These are phyloP conservation scores for Asterionellopsis glacialis DNA, from an alignment of 108 stramenopile species.

Conservation along the genomic window DNA sequence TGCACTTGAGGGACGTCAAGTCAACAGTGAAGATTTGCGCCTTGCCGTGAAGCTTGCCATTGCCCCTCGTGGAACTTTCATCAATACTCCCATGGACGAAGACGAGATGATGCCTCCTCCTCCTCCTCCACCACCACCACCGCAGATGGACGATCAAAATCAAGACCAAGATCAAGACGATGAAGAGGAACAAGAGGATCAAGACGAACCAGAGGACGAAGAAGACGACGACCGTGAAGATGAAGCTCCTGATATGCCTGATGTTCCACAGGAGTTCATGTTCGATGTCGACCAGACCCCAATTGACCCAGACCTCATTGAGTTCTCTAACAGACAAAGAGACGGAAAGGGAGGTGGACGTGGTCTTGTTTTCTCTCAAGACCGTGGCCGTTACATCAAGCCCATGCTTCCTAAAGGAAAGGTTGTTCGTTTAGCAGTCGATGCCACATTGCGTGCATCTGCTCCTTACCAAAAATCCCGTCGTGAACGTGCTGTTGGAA, in stretches of 20 bases:
- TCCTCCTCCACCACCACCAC: conserved; percentile 89
- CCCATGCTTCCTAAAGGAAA: conserved; percentile 96
- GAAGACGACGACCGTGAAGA: conserved; percentile 62
- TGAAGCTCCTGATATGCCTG: conserved; percentile 78
- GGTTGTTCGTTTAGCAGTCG: conserved; percentile 83
- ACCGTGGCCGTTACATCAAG: conserved; percentile 96
- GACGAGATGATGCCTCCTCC: conserved; percentile 86
- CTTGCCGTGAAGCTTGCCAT: conserved; percentile 95
- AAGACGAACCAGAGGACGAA: conserved; percentile 69
- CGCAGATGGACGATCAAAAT: conserved; percentile 76
- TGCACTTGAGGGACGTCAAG: conserved; percentile 88
- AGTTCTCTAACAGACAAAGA: conserved; percentile 74
- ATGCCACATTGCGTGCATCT: conserved; percentile 92
- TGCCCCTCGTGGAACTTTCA: conserved; percentile 91
- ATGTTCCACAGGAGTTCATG: conserved; percentile 97
- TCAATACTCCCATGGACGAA: conserved; percentile 78
- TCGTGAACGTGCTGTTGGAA: conserved; percentile 67
- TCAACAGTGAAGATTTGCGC: conserved; percentile 79
- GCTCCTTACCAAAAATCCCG: conserved; percentile 92
- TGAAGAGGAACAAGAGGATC: conserved; percentile 82
- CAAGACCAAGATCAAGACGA: conserved; percentile 77
- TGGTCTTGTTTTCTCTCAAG: conserved; percentile 93
- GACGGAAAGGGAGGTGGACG: conserved; percentile 93
- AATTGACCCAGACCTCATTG: conserved; percentile 94
- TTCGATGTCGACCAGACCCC: conserved; percentile 92